Percentiles rank a stretch among this genome's conserved stretches.
These are phyloP conservation scores for Heliosperma pusillum DNA, from an alignment of 148 eudicot genomes.

Conservation along the genomic window DNA sequence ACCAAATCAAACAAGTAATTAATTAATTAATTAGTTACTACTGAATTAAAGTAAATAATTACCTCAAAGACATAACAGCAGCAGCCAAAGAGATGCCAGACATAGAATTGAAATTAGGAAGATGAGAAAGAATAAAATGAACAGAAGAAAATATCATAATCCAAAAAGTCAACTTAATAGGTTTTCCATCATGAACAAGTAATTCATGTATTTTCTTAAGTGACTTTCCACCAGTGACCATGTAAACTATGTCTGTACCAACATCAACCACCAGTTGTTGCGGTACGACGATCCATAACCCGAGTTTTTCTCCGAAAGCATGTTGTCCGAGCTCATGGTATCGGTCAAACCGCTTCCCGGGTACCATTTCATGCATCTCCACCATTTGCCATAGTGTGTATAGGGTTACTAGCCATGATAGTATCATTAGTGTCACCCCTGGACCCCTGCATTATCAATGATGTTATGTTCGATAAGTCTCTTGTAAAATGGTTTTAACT, in stretches of 20 bases:
- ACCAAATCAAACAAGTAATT: too few species aligned
- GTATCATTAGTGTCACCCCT: constrained; percentile 33
- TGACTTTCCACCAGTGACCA: constrained; percentile 31
- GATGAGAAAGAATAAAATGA: constrained; percentile 21
- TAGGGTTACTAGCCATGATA: constrained; percentile 38
- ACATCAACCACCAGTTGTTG: constrained; percentile 25
- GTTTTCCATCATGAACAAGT: not conserved
- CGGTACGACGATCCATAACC: constrained; percentile 24
- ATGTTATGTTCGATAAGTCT: not conserved
- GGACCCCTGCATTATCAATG: constrained; percentile 32
- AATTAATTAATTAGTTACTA: too few species aligned
- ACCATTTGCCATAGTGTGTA: constrained; percentile 50
- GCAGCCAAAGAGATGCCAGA: constrained; percentile 21
- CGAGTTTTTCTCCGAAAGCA: constrained; percentile 35
- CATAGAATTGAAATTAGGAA: constrained; percentile 27
- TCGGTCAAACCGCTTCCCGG: constrained; percentile 39
- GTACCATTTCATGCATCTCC: constrained; percentile 44
- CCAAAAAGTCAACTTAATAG: constrained; percentile 22
- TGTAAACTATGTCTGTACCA: constrained; percentile 22
- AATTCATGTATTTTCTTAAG: constrained; percentile 17
- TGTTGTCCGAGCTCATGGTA: constrained; percentile 41
- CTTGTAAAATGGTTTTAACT: not conserved
- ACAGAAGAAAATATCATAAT: constrained; percentile 21
- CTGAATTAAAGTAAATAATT: too few species aligned
- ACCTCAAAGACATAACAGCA: constrained; percentile 24